Evolutionary conservation across 2,329 filamentous ascomycete species (phyloP).

Genomic region (Pseudocercospora musae): DNA sequence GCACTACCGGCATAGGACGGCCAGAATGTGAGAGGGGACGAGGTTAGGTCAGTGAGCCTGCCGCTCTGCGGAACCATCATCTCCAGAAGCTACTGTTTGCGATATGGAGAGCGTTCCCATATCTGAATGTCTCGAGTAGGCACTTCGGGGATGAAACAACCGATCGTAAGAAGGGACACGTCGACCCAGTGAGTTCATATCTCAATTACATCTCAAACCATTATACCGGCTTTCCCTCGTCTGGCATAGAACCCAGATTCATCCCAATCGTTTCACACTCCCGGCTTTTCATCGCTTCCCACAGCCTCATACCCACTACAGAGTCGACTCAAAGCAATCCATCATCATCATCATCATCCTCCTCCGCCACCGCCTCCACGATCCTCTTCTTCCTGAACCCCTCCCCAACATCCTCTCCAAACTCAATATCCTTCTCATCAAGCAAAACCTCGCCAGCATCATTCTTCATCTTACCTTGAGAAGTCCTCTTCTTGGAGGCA

Average conservation of each 20-base stretch:
- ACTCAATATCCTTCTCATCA: constrained; percentile 22
- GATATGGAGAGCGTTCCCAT: too few relatives aligned
- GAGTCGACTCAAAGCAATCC: background rate
- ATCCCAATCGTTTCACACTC: background rate
- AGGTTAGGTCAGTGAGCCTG: background rate
- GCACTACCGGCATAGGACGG: too few relatives aligned
- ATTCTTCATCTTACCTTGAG: constrained; percentile 9
- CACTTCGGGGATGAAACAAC: too few relatives aligned
- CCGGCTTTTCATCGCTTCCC: background rate
- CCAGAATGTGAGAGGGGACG: too few relatives aligned
- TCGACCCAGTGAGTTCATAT: too few relatives aligned
- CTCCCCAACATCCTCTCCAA: constrained; percentile 29
- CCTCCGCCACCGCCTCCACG: background rate
- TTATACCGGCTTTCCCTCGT: background rate
- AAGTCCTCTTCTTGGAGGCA: background rate
- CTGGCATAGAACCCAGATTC: background rate
- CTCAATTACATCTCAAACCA: background rate
- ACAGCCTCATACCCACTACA: too few relatives aligned
- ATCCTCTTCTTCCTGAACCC: constrained; percentile 9
- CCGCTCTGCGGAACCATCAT: background rate
- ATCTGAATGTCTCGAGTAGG: too few relatives aligned
- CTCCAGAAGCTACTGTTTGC: background rate
- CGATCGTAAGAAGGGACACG: too few relatives aligned
- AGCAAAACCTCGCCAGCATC: constrained; percentile 8
- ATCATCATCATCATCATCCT: constrained; percentile 4